Percentiles rank a stretch among this genome's conserved stretches.
Conservation (phyloP, 352 stramenopile genomes). For the Pythium coloratum region DNA sequence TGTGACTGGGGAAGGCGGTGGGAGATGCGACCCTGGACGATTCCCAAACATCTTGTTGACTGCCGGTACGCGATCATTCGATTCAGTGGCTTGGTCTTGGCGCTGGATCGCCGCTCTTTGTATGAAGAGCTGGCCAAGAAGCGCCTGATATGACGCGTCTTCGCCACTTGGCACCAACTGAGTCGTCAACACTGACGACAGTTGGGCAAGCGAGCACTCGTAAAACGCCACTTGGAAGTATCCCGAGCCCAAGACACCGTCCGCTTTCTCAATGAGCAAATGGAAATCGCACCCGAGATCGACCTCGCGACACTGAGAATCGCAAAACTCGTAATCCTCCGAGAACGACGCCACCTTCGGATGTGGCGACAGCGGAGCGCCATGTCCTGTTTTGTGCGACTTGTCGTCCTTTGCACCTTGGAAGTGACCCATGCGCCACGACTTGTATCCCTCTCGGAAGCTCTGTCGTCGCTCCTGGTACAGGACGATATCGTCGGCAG, state of each 20-base stretch:
- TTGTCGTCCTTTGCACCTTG: slow-evolving; percentile 77
- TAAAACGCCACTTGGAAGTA: slow-evolving; percentile 90
- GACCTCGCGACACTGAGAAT: slow-evolving; percentile 56
- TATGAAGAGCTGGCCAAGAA: slow-evolving; percentile 18
- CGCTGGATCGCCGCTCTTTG: not conserved
- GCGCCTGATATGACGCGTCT: not conserved
- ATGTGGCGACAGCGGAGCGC: slow-evolving; percentile 40
- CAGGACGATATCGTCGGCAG: slow-evolving; percentile 81
- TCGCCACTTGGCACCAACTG: slow-evolving; percentile 29
- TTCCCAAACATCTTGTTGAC: slow-evolving; percentile 16
- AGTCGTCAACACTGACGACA: slow-evolving; percentile 45
- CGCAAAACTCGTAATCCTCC: slow-evolving; percentile 80
- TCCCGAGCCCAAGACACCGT: slow-evolving; percentile 52
- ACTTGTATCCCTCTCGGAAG: slow-evolving; percentile 86
- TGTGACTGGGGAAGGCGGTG: slow-evolving; percentile 14
- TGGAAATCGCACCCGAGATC: slow-evolving; percentile 73
- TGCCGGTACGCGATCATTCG: not conserved
- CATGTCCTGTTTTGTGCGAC: slow-evolving; percentile 38
- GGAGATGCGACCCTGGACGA: not conserved
- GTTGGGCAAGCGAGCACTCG: slow-evolving; percentile 71
- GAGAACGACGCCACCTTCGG: slow-evolving; percentile 49
- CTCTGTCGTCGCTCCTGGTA: slow-evolving; percentile 78
- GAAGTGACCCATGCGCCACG: slow-evolving; percentile 80
- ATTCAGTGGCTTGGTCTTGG: not conserved
- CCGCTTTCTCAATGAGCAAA: slow-evolving; percentile 65